Evolutionary conservation across 2,329 filamentous ascomycete genomes (phyloP).

Genomic region (Arthrobotrys megalospora): DNA sequence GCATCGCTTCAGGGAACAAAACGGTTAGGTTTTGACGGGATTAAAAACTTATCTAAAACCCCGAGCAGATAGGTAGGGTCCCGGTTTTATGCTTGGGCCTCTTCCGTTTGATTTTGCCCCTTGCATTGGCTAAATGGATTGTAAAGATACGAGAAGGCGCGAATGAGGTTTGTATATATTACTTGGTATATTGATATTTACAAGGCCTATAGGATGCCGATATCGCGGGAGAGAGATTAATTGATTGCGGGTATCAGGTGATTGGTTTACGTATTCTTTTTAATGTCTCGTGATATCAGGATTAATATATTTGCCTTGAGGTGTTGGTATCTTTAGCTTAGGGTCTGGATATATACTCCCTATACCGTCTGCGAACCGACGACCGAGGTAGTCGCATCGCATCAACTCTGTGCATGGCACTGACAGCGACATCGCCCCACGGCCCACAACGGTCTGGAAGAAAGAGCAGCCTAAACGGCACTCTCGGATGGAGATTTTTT

Average conservation of each 20-base stretch:
- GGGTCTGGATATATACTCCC: neutral
- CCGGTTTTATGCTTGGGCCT: slow-evolving; percentile 11
- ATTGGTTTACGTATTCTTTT: slow-evolving; percentile 16
- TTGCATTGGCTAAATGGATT: slow-evolving; percentile 24
- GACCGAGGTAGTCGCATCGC: neutral
- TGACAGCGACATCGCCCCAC: slow-evolving; percentile 14
- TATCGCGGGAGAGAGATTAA: slow-evolving; percentile 9
- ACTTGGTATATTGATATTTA: slow-evolving; percentile 3
- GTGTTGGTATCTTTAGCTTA: neutral
- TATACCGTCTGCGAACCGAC: neutral
- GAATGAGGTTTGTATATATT: neutral
- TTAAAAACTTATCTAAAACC: slow-evolving; percentile 31
- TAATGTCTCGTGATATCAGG: neutral
- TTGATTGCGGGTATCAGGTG: slow-evolving; percentile 8
- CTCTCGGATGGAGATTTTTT: slow-evolving; percentile 25
- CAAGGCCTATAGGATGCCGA: slow-evolving; percentile 8
- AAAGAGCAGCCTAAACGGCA: slow-evolving; percentile 26
- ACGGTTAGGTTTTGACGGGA: neutral
- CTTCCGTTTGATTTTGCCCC: slow-evolving; percentile 13
- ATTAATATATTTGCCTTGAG: neutral
- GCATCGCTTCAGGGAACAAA: slow-evolving; percentile 4
- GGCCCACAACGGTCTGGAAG: slow-evolving; percentile 16
- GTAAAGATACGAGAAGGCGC: slow-evolving; percentile 4
- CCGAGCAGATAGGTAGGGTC: too few species aligned
- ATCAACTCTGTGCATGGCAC: neutral